A percentile compares a stretch with the other conserved stretches of the same genome.
Evolutionary conservation across 2,329 filamentous ascomycete species (phyloP).

Genomic region (Botrytis fabae): DNA sequence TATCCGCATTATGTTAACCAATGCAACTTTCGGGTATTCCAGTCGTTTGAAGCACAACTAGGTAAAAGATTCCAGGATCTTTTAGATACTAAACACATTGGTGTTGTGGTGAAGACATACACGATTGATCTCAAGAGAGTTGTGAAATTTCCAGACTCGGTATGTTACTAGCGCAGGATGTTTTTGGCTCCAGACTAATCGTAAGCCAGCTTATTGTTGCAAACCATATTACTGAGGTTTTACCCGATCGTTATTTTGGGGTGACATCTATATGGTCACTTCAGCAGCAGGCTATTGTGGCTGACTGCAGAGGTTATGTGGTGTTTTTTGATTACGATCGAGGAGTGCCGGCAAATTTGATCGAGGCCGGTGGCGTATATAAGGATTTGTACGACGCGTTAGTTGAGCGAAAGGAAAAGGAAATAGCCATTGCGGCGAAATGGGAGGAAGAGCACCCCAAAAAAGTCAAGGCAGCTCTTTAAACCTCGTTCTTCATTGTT

Average conservation of each 20-base stretch:
- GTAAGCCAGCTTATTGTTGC: constrained; percentile 4
- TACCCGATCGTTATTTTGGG: constrained; percentile 15
- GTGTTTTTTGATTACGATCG: constrained; percentile 9
- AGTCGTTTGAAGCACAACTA: constrained; percentile 4
- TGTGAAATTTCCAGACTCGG: constrained; percentile 7
- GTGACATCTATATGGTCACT: constrained; percentile 14
- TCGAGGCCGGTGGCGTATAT: constrained; percentile 9
- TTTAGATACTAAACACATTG: neutral
- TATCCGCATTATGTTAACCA: constrained; percentile 1
- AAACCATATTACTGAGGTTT: constrained; percentile 9
- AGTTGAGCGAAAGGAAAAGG: neutral
- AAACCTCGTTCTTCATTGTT: neutral
- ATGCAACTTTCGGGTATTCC: constrained; percentile 13
- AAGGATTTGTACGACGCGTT: constrained; percentile 11
- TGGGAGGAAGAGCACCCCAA: constrained; percentile 12
- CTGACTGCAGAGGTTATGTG: constrained; percentile 1
- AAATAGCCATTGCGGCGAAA: neutral
- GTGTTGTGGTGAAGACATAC: neutral
- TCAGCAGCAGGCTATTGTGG: constrained; percentile 2
- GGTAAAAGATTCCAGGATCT: constrained; percentile 8
- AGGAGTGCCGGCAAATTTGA: constrained; percentile 1
- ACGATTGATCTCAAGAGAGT: constrained; percentile 8
- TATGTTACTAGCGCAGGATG: neutral
- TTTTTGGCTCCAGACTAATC: neutral
- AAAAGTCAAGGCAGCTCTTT: neutral